These are phyloP conservation scores for Tieghemostelium lacteum DNA, from an alignment of 78 protist genomes.

Conservation along the genomic window DNA sequence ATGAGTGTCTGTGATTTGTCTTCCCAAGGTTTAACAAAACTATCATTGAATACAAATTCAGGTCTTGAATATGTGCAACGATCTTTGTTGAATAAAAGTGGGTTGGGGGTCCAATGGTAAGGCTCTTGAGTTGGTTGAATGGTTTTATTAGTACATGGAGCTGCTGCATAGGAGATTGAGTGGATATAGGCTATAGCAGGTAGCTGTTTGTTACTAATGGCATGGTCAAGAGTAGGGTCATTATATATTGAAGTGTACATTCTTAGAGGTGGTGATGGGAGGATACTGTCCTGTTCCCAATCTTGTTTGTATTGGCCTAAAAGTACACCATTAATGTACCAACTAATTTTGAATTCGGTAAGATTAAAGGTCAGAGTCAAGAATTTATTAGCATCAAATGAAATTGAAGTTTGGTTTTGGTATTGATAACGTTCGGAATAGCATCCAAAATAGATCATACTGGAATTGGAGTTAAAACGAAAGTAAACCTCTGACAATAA, in stretches of 20 bases:
- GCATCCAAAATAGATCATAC: constrained; percentile 2
- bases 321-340: not conserved
- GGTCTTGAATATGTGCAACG: not conserved
- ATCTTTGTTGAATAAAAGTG: not conserved
- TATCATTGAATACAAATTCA: constrained; percentile 15
- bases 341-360: too few species aligned
- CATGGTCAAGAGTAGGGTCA: not conserved
- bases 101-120: not conserved
- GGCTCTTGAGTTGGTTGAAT: not conserved
- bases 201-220: not conserved
- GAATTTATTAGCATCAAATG: too few species aligned
- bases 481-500: too few species aligned
- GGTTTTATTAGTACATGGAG: not conserved
- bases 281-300: too few species aligned
- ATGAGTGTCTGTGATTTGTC: not conserved
- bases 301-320: not conserved
- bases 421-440: too few species aligned
- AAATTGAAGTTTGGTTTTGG: too few species aligned
- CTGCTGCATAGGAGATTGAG: not conserved
- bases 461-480: not conserved
- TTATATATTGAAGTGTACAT: not conserved
- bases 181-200: not conserved
- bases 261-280: constrained; percentile 7
- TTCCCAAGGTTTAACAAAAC: not conserved
- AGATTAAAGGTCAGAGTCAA: too few species aligned